Conservation (phyloP, 2,329 filamentous ascomycete genomes). For the Fusarium illudens region DNA sequence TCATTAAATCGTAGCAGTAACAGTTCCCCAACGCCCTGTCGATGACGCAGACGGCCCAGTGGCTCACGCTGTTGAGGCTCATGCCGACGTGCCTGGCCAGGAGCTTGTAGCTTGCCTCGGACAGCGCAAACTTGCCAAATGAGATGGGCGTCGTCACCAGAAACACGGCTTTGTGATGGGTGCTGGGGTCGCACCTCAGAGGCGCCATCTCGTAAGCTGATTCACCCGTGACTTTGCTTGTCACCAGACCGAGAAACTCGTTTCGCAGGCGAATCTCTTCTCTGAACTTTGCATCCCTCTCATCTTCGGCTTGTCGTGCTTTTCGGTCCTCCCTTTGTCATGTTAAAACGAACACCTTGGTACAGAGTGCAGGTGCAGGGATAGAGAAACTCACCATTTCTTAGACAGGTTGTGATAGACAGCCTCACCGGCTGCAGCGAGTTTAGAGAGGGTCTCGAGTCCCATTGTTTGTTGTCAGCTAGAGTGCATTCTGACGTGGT, state of each 20-base stretch:
- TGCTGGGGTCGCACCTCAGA: conserved; percentile 22
- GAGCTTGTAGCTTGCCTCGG: conserved; percentile 33
- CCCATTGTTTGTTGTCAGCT: conserved; percentile 23
- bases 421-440: conserved; percentile 24
- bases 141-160: conserved; percentile 37
- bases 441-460: conserved; percentile 29
- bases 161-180: conserved; percentile 34
- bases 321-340: conserved; percentile 22
- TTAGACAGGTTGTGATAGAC: conserved; percentile 29
- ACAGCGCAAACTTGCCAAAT: conserved; percentile 35
- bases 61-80: conserved; percentile 40
- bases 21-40: conserved; percentile 30
- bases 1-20: conserved; percentile 42
- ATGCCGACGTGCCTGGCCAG: conserved; percentile 36
- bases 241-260: conserved; percentile 27
- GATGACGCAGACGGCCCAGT: conserved; percentile 40
- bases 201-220: conserved; percentile 34
- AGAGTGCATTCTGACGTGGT: background rate
- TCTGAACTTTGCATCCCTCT: conserved; percentile 4
- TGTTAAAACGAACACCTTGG: background rate
- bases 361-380: background rate
- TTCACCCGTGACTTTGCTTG: conserved; percentile 31
- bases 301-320: background rate
- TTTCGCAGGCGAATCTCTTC: conserved; percentile 34
- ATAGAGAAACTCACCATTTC: conserved; percentile 19